phyloP scores from a whole-genome alignment of 768 basidiomycete genomes.

The Scleroderma citrinum region DNA sequence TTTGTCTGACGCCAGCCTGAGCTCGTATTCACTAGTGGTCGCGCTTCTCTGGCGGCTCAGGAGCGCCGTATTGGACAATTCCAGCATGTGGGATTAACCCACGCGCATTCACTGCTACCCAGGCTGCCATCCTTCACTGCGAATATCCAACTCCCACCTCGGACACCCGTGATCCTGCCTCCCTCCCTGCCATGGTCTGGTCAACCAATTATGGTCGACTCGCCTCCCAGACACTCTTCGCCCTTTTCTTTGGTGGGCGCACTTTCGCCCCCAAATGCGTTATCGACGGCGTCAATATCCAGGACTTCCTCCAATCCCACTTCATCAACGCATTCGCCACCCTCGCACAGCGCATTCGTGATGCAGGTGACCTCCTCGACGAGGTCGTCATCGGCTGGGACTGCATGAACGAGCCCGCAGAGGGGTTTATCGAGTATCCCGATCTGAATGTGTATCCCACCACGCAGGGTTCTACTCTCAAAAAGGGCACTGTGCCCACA shows the following conservation, averaged over 20 bases:
- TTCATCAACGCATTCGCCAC: constrained; percentile 70
- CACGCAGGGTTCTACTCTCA: constrained; percentile 64
- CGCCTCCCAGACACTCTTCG: constrained; percentile 83
- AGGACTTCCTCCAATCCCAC: constrained; percentile 78
- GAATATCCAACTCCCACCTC: constrained; percentile 64
- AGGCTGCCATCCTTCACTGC: constrained; percentile 80
- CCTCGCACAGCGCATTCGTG: constrained; percentile 69
- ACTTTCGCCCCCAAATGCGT: constrained; percentile 87
- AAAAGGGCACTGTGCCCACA: constrained; percentile 84
- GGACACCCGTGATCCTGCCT: constrained; percentile 56
- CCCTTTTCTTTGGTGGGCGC: constrained; percentile 89
- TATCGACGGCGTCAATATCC: constrained; percentile 88
- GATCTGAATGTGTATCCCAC: constrained; percentile 63
- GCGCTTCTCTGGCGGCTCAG: constrained; percentile 90
- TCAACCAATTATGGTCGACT: constrained; percentile 92
- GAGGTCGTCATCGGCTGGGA: constrained; percentile 96
- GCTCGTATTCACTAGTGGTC: constrained; percentile 61
- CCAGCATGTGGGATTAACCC: constrained; percentile 88
- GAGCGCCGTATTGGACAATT: constrained; percentile 92
- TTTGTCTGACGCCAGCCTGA: constrained; percentile 1
- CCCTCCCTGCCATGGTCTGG: constrained; percentile 94
- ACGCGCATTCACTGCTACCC: constrained; percentile 76
- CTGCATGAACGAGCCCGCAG: constrained; percentile 89
- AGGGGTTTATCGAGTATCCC: constrained; percentile 63
- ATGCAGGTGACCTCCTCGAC: constrained; percentile 74